Evolutionary conservation across 2,329 filamentous ascomycete genomes (phyloP).

Genomic region (Botryotinia narcissicola): DNA sequence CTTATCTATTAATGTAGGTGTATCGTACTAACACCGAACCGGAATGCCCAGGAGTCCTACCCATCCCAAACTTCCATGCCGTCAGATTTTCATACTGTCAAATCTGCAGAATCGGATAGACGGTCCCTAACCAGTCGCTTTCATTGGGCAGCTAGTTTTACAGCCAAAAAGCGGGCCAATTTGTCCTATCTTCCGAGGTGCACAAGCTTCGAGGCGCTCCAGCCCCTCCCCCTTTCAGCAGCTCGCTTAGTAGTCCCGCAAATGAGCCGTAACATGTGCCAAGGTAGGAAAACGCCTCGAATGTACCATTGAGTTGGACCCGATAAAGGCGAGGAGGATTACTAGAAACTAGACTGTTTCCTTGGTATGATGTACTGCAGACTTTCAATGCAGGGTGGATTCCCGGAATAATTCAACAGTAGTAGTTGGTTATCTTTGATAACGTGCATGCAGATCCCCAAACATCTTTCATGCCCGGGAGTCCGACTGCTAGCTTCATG

Average conservation of each 20-base stretch:
- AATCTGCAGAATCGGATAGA: neutral
- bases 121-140: too few relatives aligned
- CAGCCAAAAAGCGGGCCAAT: neutral
- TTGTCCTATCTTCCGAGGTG: neutral
- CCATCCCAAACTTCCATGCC: neutral
- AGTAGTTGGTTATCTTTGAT: neutral
- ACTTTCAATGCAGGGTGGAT: neutral
- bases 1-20: neutral
- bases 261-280: neutral
- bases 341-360: neutral
- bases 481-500: too few relatives aligned
- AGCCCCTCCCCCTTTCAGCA: conserved; percentile 3
- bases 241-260: conserved; percentile 8
- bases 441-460: neutral
- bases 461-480: neutral
- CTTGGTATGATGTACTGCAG: too few relatives aligned
- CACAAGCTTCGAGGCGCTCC: neutral
- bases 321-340: neutral
- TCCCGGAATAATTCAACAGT: neutral
- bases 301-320: neutral
- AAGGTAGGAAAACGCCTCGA: neutral
- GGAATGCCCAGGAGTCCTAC: neutral
- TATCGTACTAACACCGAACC: neutral
- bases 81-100: neutral
- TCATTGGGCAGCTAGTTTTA: neutral